Evolutionary conservation across 1,139 yeast species (phyloP), one percentile per base, ranked within the genome.

Genomic region (Nematodospora anomalae): DNA sequence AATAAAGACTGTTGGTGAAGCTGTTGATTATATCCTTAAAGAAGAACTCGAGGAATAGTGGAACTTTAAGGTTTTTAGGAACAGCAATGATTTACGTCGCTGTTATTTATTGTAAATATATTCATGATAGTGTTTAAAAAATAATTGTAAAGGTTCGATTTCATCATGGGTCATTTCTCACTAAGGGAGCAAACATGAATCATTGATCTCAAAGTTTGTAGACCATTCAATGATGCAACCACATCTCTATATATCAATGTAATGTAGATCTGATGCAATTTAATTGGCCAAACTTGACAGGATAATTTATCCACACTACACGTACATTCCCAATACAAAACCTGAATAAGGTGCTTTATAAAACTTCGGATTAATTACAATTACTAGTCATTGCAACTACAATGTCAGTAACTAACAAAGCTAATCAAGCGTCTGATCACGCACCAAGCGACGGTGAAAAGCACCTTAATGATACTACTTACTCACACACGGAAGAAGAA

Each of bases 1-100:
- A 52, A 72, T 80, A 56, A 79, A 77, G 67, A 78, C 83, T 42
- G 82, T 80, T 44, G 83, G 81, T 46, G 83, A 80, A 63, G 82
- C 84, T 43, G 75, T 80, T 40, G 76, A 80, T 51, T 77, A 78
- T 62, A 75, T 79, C 49, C 64, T 51, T 52, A 65, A 69, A 59
- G 76, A 71, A 57, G 76, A 71, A 58, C 66, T 62, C 47, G 68
- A 67, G 53, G 64, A 66, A 55, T 69, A 61, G 53, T n/a, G n/a
- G n/a, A n/a, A n/a, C n/a, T 10, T 22, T n/a, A n/a, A n/a, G n/a
- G n/a, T n/a, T n/a, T n/a, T n/a, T n/a, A n/a, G n/a, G n/a, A n/a
- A n/a, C n/a, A n/a, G n/a, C n/a, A n/a, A n/a, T n/a, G n/a, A n/a
- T n/a, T n/a, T n/a, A n/a, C n/a, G n/a, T n/a, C n/a, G n/a, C n/a